Evolutionary conservation across 352 stramenopile species (phyloP).

Genomic region (Phytopythium montanum): DNA sequence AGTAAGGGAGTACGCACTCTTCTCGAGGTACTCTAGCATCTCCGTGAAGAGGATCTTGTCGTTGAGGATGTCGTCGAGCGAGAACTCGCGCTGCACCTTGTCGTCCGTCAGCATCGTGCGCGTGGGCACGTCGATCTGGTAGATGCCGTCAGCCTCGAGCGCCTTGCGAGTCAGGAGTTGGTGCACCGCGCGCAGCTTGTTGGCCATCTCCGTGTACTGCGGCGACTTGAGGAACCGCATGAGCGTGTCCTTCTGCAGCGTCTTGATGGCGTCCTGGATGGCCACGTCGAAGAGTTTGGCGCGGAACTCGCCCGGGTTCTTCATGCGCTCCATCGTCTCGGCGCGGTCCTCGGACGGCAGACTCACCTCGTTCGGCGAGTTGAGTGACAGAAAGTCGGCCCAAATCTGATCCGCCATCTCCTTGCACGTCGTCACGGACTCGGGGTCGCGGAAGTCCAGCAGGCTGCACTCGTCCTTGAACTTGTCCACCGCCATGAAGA

Average conservation of each 20-base stretch:
- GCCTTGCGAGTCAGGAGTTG: constrained; percentile 63
- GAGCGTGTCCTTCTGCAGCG: constrained; percentile 78
- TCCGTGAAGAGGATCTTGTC: constrained; percentile 83
- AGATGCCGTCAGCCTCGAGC: constrained; percentile 62
- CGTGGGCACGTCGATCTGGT: constrained; percentile 57
- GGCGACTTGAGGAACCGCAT: constrained; percentile 71
- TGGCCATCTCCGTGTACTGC: constrained; percentile 77
- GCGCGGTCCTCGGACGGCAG: constrained; percentile 75
- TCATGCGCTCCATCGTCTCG: constrained; percentile 80
- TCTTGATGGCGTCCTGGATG: constrained; percentile 83
- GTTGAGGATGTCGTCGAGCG: constrained; percentile 75
- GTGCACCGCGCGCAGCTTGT: constrained; percentile 47
- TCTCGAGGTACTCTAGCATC: constrained; percentile 85
- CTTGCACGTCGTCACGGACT: constrained; percentile 75
- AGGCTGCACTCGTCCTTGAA: constrained; percentile 81
- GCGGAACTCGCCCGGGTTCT: constrained; percentile 67
- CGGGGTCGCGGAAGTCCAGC: constrained; percentile 74
- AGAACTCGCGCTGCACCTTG: constrained; percentile 56
- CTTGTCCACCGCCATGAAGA: constrained; percentile 87
- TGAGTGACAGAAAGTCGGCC: constrained; percentile 79
- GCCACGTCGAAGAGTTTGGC: constrained; percentile 82
- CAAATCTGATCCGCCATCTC: constrained; percentile 84
- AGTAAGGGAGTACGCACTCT: constrained; percentile 52
- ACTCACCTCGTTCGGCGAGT: constrained; percentile 83
- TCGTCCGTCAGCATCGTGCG: constrained; percentile 58